Evolutionary conservation across 495 filamentous ascomycete genomes (phyloP).

Genomic region (Penicillium canariense): DNA sequence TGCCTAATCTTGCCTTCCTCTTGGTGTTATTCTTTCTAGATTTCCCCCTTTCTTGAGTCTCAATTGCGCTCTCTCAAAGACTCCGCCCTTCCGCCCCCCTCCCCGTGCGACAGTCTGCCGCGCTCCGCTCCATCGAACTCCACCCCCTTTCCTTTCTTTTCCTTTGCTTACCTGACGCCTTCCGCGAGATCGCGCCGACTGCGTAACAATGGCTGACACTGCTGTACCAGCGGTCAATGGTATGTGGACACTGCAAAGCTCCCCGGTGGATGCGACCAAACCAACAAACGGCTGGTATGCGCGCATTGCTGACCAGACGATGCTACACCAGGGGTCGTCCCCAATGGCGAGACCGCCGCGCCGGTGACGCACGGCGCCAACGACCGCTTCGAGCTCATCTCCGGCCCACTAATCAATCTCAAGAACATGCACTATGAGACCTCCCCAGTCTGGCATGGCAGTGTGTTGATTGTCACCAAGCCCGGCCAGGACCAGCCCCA

Average conservation of each 20-base stretch:
- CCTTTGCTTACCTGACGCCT: background rate
- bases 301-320: slow-evolving; percentile 1
- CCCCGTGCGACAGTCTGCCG: slow-evolving; percentile 14
- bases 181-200: slow-evolving; percentile 9
- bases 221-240: slow-evolving; percentile 14
- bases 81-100: slow-evolving; percentile 2
- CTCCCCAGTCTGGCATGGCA: slow-evolving; percentile 69
- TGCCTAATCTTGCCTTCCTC: slow-evolving; percentile 7
- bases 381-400: slow-evolving; percentile 49
- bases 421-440: slow-evolving; percentile 68
- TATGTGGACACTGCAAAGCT: slow-evolving; percentile 1
- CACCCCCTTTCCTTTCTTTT: background rate
- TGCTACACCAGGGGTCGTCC: slow-evolving; percentile 6
- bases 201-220: slow-evolving; percentile 14
- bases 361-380: slow-evolving; percentile 8
- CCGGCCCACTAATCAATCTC: slow-evolving; percentile 83
- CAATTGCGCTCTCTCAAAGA: background rate
- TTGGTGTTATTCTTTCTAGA: background rate
- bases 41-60: background rate
- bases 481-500: slow-evolving; percentile 56
- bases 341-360: slow-evolving; percentile 19
- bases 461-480: slow-evolving; percentile 74
- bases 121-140: slow-evolving; percentile 4
- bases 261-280: background rate
- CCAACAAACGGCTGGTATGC: background rate